Base-by-base conservation (phyloP, 805 yeast species). In the Grigorovia jiainica region DNA sequence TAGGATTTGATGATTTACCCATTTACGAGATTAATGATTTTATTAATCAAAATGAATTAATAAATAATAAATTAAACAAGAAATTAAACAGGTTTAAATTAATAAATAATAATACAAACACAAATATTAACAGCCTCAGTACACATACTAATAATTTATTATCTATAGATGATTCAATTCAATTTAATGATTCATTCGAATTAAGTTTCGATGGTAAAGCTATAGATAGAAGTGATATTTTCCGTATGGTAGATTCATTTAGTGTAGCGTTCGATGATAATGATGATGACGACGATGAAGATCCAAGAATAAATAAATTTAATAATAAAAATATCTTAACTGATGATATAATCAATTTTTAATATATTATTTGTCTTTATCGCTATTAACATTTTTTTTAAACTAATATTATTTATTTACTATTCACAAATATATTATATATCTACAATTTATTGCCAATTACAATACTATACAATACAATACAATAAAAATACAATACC, bases 161-260 rank as follows among this genome's bases (percentile, higher is more conserved):
- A 4, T 10, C 31, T 27, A 4, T 27, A 7, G 31, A 27, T 13
- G 31, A 27, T 13, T 27, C 31, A 10, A 27, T 27, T 3, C 31
- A 27, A 15, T 27, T 27, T 18, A 54, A 58, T 35, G 61, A 59
- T 27, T 55, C 57, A 40, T 63, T 66, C 55, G 73, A 68, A 19
- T 44, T 68, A 40, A 66, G 71, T 52, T 68, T 68, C 44, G 73
- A 68, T 47, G 73, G 73, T 8, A 68, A 68, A 44, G 73, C 72
- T 2, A 55, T 68, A 60, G 68, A 67, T 49, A 61, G 60, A 41
- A 64, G 64, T 43, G 73, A 68, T 49, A 48, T 66, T 11, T 65
- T 66, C 33, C 60, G 65, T 36, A 54, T 68, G 50, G 69, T 67
- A 4, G 71, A 68, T 43, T 60, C 66, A 4, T 62, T 61, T 37